Evolutionary conservation across 2,329 filamentous ascomycete genomes (phyloP).

Genomic region (Neonectria sp.): DNA sequence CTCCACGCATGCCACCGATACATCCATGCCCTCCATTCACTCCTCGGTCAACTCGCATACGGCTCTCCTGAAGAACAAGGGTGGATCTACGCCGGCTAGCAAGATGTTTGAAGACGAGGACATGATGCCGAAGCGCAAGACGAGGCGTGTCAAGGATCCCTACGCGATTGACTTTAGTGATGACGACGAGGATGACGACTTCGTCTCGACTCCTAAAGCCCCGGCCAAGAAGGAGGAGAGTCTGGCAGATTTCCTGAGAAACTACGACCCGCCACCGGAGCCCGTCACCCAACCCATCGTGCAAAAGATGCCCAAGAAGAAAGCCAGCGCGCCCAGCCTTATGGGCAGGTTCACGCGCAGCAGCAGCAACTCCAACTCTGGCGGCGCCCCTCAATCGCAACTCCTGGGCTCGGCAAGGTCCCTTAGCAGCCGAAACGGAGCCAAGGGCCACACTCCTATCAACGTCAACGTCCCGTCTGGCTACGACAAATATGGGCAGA

Average conservation of each 20-base stretch:
- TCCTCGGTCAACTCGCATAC: slow-evolving; percentile 84
- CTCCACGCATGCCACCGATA: slow-evolving; percentile 71
- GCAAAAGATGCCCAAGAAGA: slow-evolving; percentile 70
- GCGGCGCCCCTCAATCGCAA: slow-evolving; percentile 45
- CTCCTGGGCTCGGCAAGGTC: slow-evolving; percentile 52
- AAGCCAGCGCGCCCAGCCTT: slow-evolving; percentile 73
- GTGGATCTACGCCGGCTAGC: slow-evolving; percentile 46
- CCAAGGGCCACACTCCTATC: slow-evolving; percentile 66
- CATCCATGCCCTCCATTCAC: slow-evolving; percentile 68
- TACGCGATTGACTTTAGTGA: slow-evolving; percentile 92
- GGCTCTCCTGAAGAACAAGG: slow-evolving; percentile 70
- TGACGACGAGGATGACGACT: slow-evolving; percentile 67
- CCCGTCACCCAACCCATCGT: slow-evolving; percentile 55
- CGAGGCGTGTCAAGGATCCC: slow-evolving; percentile 85
- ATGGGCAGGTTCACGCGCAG: slow-evolving; percentile 70
- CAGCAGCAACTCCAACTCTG: slow-evolving; percentile 50
- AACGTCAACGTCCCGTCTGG: slow-evolving; percentile 64
- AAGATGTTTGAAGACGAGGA: slow-evolving; percentile 65
- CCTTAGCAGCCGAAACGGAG: slow-evolving; percentile 56
- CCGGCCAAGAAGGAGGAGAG: slow-evolving; percentile 73
- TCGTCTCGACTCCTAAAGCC: slow-evolving; percentile 56
- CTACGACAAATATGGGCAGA: slow-evolving; percentile 59
- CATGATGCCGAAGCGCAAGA: slow-evolving; percentile 79
- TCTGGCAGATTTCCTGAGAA: slow-evolving; percentile 81
- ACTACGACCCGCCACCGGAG: slow-evolving; percentile 75